Evolutionary conservation across 345 rosid genomes (phyloP), one percentile per base, ranked within the genome.

Genomic region (Microthlaspi erraticum): DNA sequence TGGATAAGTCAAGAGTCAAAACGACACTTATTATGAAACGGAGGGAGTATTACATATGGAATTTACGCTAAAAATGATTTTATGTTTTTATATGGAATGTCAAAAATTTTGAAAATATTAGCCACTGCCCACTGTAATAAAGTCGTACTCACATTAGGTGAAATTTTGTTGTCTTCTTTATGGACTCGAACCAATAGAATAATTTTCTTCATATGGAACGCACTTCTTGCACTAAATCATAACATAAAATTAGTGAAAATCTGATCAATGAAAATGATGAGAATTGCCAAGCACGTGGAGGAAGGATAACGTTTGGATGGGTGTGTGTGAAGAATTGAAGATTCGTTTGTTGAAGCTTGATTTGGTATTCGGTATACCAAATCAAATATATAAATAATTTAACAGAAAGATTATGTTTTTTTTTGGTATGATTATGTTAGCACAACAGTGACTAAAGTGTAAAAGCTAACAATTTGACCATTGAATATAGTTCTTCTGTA

Each of bases 61-160:
- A n/a, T 23, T 23, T 23, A 23, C 26, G 2, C 26, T 1, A 23
- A 23, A 23, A 23, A 23, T 23, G 26, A 23, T 1, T 23, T 23
- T 23, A 23, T 23, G 3, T 23, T 23, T 23, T 23, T 23, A 23
- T 23, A 45, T 23, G 13, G 63, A 13, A 26, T 16, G 10, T 31
- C 10, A 61, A 61, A 61, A 29, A 6, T 14, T n/a, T 39, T 33
- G 2, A 44, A 44, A 5, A 26, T 37, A 26, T 9, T 36, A 69
- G 48, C 19, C 29, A 58, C 6, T 17, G 42, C 41, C 19, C 29
- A 58, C 4, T 17, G 42, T 41, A 50, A 60, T 42, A 70, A 70
- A 70, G 74, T 70, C 59, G 60, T 60, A 60, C 60, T 50, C 60
- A 41, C 18, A 70, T 60, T 60, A 60, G 75, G 75, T 71, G 53